Evolutionary conservation across 441 rosid genomes (phyloP), one percentile per base, ranked within the genome.

Genomic region (Manihot esculenta): DNA sequence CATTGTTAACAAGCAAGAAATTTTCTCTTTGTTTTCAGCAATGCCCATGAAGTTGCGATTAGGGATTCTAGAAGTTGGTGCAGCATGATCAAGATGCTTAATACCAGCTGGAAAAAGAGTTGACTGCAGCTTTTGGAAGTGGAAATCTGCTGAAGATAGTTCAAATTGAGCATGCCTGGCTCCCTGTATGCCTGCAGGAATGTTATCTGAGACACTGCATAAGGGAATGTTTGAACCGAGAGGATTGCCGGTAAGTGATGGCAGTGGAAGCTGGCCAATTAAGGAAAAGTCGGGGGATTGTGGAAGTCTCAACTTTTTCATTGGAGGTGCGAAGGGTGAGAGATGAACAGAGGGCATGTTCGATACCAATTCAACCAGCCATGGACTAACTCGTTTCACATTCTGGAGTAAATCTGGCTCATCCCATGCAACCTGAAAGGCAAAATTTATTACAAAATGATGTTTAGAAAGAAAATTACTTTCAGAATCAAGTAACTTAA

Each of bases 151-250:
- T 72, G 89, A 79, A 81, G 92, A 80, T 82, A 83, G 68, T 81
- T 89, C 95, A 72, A 81, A 86, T 70, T 87, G 93, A 75, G 92
- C 86, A 81, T 95, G 99, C 99, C 99, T 95, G 99, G 98, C 96
- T 95, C 98, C 99, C 99, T 95, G 99, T 93, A 95, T 89, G 88
- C 99, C 93, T 85, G 88, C 92, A 88, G 99, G 93, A 88, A 87
- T 83, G 72, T 84, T 89, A 68, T 88, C 91, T 73, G 91, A 84
- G 83, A 89, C 80, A 77, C 85, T 83, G 85, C 87, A 76, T 61
- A 88, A 77, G 68, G 89, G 87, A 82, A 85, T 87, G 82, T 86
- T 84, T 21, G 79, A 77, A 72, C 84, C 75, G 18, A 79, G 85
- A 20, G 80, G 87, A 72, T 87, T 89, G 78, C 89, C 72, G 15